Evolutionary conservation across 2,329 filamentous ascomycete genomes (phyloP), one percentile per base, ranked within the genome.

Genomic region (Pleoardoris graminearum): DNA sequence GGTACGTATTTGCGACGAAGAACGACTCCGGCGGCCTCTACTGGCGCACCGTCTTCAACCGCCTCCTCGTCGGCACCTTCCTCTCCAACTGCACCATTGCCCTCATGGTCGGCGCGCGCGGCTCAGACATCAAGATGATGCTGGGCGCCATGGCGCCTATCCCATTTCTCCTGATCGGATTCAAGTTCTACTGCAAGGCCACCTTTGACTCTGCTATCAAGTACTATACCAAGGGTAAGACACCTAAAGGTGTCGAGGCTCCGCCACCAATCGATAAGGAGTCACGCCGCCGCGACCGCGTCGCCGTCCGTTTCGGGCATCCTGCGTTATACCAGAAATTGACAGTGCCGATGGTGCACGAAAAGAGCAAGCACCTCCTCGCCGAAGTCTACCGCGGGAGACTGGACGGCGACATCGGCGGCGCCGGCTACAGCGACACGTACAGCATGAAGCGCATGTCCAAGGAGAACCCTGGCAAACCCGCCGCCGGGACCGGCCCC

Each of bases 301-400:
- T 91, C 50, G 88, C 83, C 54, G 85, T 85, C 21, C 83, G 89
- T 22, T 99, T 97, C 69, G 92, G 91, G 1, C 91, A 99, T 70
- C 94, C 93, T 1, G 91, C 90, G 4, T 80, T 97, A 14, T 96
- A 94, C 78, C 89, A 89, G 72, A 88, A 89, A 3, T 81, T 97
- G 17, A 92, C 93, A 63, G 96, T 91, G 0, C 93, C 93, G 2
- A 97, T 97, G 92, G 93, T 97, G 3, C 88, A 95, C 65, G 88
- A 90, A 48, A 96, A 89, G 74, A 90, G 91, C 2, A 90, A 94
- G 65, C 91, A 94, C 53, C 82, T 94, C 35, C 81, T 99, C 8
- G 87, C 88, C n/a, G 85, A 89, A 37, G 82, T 99, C 44, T 97
- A 97, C 71, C 86, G 86, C 21, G 93, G 92, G 10, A 87, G 93